A percentile compares a stretch with the other conserved stretches of the same genome.
Evolutionary conservation across 2,329 filamentous ascomycete genomes (phyloP).

Genomic region (Cladosporium sp.): DNA sequence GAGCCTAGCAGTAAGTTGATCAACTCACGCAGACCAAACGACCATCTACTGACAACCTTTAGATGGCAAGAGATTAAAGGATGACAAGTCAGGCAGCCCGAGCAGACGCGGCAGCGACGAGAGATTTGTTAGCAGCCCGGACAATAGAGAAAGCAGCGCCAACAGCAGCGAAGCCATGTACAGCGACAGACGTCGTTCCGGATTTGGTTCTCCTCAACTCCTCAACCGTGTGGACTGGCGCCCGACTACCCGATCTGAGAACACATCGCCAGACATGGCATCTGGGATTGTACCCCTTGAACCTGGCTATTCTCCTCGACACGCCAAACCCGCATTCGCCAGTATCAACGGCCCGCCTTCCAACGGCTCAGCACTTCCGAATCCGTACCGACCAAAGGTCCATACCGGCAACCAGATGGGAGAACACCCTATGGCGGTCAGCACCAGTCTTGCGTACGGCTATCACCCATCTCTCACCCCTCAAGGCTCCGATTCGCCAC

Average conservation of each 20-base stretch:
- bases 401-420: neutral
- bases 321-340: constrained; percentile 2
- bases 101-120: constrained; percentile 3
- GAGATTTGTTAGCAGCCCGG: constrained; percentile 2
- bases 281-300: neutral
- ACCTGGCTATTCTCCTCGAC: constrained; percentile 2
- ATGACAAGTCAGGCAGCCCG: constrained; percentile 2
- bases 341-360: constrained; percentile 1
- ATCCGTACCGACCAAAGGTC: neutral
- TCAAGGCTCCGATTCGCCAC: neutral
- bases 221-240: constrained; percentile 3
- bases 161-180: neutral
- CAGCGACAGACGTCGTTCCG: neutral
- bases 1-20: constrained; percentile 9
- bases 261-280: neutral
- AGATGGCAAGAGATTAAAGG: constrained; percentile 8
- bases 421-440: constrained; percentile 10
- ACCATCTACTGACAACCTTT: neutral
- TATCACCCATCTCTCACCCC: constrained; percentile 4
- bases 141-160: constrained; percentile 2
- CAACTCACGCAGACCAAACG: too few relatives aligned
- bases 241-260: neutral
- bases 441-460: constrained; percentile 10
- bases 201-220: neutral
- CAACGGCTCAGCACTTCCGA: neutral